Base-by-base conservation (phyloP, 1,139 yeast species). In the Eremothecium gossypii region DNA sequence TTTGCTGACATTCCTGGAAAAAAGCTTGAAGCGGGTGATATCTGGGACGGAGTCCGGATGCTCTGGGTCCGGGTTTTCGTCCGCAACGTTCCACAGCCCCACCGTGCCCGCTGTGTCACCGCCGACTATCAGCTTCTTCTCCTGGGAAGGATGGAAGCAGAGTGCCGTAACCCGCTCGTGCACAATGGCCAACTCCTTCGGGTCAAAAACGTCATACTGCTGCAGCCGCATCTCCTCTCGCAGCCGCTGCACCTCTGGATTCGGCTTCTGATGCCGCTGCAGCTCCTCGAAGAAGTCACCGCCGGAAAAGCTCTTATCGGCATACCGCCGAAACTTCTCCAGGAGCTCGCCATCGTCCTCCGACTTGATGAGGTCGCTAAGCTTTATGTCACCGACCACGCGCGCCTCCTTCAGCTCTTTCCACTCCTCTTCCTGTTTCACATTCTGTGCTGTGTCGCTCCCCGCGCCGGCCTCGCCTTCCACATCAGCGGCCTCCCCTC, bases 101-200 rank as follows among this genome's bases (percentile, higher is more conserved):
- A 87, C 64, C 49, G 79, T 74, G 6, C 97, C 97, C 12, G 69
- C 66, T 14, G 87, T 84, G 62, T 91, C 97, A 38, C 96, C 97
- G 0, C 89, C 96, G 34, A 84, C 60, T 2, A 86, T 70, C 3
- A 91, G 58, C 49, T 83, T 70, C 50, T 79, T 77, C 0, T 70
- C 71, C 1, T 61, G 62, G 0, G 83, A 64, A 0, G 96, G 96
- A 60, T 89, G 96, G 59, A 85, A 81, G 36, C 71, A 69, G 42
- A 86, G 71, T 2, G 85, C 68, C 0, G 89, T 77, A 57, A 89
- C 79, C 46, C 98, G 69, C 43, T 81, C 82, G 31, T 76, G 76
- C 0, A 87, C 77, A 9, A 89, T 63, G 54, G 80, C 82, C 46
- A 86, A 72, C 45, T 83, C 85, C 50, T 78, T 73, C 0, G 94